Conservation (phyloP, 2,329 filamentous ascomycete genomes). For the Clarireedia monteithiana region DNA sequence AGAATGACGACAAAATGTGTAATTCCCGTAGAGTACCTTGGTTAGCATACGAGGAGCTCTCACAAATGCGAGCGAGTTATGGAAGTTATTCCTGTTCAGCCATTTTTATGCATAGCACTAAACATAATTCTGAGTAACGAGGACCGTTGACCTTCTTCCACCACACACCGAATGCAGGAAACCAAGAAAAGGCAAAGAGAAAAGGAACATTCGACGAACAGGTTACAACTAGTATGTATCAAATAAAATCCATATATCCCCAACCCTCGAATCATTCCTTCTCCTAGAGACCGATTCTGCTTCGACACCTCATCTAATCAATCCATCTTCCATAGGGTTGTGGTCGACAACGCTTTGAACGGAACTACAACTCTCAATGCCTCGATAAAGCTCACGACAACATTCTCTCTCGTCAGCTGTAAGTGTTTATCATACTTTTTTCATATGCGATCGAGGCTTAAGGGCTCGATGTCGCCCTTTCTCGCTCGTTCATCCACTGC, state of each 20-base stretch:
- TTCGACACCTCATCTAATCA: slow-evolving; percentile 16
- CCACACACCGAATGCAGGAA: slow-evolving; percentile 9
- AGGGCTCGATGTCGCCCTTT: slow-evolving; percentile 9
- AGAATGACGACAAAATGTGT: slow-evolving; percentile 9
- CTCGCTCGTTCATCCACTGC: slow-evolving; percentile 11
- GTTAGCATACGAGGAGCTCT: not conserved
- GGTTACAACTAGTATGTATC: slow-evolving; percentile 18
- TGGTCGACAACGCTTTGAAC: slow-evolving; percentile 19
- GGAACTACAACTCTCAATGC: slow-evolving; percentile 26
- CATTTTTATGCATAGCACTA: slow-evolving; percentile 18
- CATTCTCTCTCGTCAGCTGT: slow-evolving; percentile 26
- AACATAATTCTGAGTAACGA: slow-evolving; percentile 15
- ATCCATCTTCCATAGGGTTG: slow-evolving; percentile 7
- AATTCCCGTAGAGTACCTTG: not conserved
- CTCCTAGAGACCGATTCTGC: slow-evolving; percentile 8
- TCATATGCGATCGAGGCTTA: slow-evolving; percentile 29
- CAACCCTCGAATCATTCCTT: slow-evolving; percentile 11
- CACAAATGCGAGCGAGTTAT: not conserved
- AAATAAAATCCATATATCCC: slow-evolving; percentile 11
- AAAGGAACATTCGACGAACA: slow-evolving; percentile 11
- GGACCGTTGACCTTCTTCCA: slow-evolving; percentile 7
- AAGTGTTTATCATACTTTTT: slow-evolving; percentile 23
- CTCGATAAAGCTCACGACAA: slow-evolving; percentile 28
- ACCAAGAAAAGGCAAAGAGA: slow-evolving; percentile 9
- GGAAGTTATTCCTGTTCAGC: slow-evolving; percentile 11